Percentiles rank a stretch among this genome's conserved stretches.
Evolutionary conservation across 768 basidiomycete genomes (phyloP).

Genomic region (Coprinopsis sp.): DNA sequence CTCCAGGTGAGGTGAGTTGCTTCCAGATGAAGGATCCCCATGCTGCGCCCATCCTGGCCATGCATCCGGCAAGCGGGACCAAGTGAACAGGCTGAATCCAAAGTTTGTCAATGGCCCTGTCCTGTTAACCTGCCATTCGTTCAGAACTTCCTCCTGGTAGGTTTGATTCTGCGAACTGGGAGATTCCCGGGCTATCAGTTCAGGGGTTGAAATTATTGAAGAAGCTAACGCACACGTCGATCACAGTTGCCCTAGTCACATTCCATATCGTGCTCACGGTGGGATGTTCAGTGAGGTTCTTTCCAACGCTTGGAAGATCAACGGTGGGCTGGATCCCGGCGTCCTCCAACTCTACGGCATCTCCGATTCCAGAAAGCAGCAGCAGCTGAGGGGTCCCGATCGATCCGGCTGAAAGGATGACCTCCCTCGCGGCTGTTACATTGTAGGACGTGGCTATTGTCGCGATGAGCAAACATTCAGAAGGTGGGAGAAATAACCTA

Average conservation of each 20-base stretch:
- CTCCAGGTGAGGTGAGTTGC: slow-evolving; percentile 16
- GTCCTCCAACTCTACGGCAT: neutral
- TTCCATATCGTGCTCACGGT: neutral
- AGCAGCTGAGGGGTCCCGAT: slow-evolving; percentile 4
- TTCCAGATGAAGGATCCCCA: slow-evolving; percentile 17
- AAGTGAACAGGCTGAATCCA: slow-evolving; percentile 28
- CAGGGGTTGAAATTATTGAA: neutral
- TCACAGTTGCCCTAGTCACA: too few species aligned
- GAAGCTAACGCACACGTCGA: neutral
- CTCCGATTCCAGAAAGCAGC: slow-evolving; percentile 6
- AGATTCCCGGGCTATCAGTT: neutral
- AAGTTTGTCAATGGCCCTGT: slow-evolving; percentile 23
- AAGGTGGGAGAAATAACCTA: too few species aligned
- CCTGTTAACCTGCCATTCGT: slow-evolving; percentile 13
- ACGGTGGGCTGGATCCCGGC: slow-evolving; percentile 4
- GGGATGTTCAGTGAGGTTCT: slow-evolving; percentile 9
- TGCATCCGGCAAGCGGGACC: slow-evolving; percentile 29
- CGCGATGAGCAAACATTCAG: too few species aligned
- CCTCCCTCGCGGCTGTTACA: slow-evolving; percentile 3
- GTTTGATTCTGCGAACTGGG: neutral
- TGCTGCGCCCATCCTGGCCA: slow-evolving; percentile 11
- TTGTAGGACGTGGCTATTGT: neutral
- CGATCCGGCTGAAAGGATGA: slow-evolving; percentile 3
- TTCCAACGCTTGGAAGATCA: slow-evolving; percentile 9
- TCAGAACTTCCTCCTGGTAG: neutral